phyloP scores from a whole-genome alignment of 1,139 yeast genomes.

The Blastobotrys aristatus region DNA sequence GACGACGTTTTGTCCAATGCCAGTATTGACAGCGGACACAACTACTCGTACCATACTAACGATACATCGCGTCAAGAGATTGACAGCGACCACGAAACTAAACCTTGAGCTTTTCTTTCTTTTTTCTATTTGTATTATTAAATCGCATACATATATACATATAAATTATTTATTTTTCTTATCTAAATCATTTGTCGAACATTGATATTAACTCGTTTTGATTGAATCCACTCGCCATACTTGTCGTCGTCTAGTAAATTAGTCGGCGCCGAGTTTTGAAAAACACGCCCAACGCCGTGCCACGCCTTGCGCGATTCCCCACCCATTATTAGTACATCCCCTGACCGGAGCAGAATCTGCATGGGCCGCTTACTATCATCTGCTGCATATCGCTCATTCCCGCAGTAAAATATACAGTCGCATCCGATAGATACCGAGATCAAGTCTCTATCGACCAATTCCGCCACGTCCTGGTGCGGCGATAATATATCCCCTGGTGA shows the following conservation, averaged over 20 bases:
- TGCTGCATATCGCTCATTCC: constrained; percentile 19
- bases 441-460: constrained; percentile 34
- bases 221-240: constrained; percentile 33
- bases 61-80: not conserved
- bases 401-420: constrained; percentile 37
- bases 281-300: constrained; percentile 42
- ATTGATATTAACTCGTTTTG: constrained; percentile 39
- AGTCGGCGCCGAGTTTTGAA: constrained; percentile 33
- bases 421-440: constrained; percentile 39
- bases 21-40: not conserved
- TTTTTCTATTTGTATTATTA: not conserved
- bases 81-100: not conserved
- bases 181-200: constrained; percentile 40
- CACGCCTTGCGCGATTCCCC: constrained; percentile 38
- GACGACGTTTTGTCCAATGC: not conserved
- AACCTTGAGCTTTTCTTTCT: not conserved
- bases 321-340: constrained; percentile 41
- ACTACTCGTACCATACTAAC: not conserved
- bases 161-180: not conserved
- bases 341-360: constrained; percentile 35
- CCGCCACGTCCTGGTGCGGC: constrained; percentile 45
- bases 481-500: constrained; percentile 41
- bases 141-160: not conserved
- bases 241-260: constrained; percentile 18
- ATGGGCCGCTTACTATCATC: constrained; percentile 25